Base-by-base conservation (phyloP, 2,329 filamentous ascomycete species). In the Epichloe glyceriae region DNA sequence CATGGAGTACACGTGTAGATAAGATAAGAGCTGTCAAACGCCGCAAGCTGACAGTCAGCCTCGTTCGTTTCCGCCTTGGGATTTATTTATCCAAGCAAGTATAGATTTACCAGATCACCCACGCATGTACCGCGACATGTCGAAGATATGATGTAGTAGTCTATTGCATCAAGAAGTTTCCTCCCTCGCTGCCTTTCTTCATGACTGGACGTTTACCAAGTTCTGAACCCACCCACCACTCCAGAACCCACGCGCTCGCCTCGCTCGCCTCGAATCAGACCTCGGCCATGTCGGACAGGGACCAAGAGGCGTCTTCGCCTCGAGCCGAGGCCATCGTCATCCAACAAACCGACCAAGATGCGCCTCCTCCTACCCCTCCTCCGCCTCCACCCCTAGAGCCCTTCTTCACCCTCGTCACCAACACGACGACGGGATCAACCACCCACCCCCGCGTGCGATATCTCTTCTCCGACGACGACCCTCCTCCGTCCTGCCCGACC, bases 391-490 rank as follows among this genome's bases (percentile, higher is more conserved):
- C 70, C 3, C 91, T 95, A 66, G 75, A 81, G 43, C 87, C 88
- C 2, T 85, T 95, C 71, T 96, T 95, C 72, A 85, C 88, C 1
- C 73, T 96, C 41, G 75, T 97, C 56, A 82, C 87, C 62, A 89
- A 95, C 65, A 70, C 76, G 11, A 77, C 80, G n/a, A 83, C 79
- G 8, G 77, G 80, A 59, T 79, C 86, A 44, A 86, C 88, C 54
- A 76, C 88, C 60, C 90, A 97, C 64, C 93, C 91, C 1, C 82
- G 80, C 49, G 82, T 95, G 1, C 88, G 91, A 70, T 97, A 97
- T 70, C 78, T 97, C 61, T 97, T 98, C 71, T 80, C 80, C 58
- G 90, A 97, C 66, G 93, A 97, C 67, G 89, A 96, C 62, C 79
- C 2, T 85, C 90, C 45, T 85, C 89, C 44, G 72, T 86, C 43